Evolutionary conservation across 768 basidiomycete genomes (phyloP).

Genomic region (Phaeotremella fagi): DNA sequence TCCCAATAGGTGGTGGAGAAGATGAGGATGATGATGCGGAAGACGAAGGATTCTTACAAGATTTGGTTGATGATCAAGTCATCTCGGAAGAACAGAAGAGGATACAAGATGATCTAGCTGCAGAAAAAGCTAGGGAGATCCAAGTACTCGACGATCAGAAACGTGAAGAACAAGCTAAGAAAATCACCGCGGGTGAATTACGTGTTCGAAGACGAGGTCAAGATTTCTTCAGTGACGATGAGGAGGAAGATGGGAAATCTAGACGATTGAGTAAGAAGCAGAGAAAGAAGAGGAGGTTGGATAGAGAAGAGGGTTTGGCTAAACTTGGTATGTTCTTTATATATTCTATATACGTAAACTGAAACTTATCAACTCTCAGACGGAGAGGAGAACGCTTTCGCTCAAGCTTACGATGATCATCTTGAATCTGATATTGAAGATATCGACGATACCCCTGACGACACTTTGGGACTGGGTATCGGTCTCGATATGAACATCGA

Average conservation of each 20-base stretch:
- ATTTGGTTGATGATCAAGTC: constrained; percentile 33
- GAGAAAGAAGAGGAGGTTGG: constrained; percentile 24
- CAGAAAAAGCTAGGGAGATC: constrained; percentile 31
- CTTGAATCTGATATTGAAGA: constrained; percentile 19
- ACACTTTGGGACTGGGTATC: too few species aligned
- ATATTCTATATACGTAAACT: too few species aligned
- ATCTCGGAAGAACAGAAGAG: constrained; percentile 27
- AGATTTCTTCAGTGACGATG: constrained; percentile 30
- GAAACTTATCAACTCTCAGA: constrained; percentile 12
- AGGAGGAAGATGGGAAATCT: constrained; percentile 13
- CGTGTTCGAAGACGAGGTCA: constrained; percentile 23
- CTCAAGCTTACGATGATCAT: constrained; percentile 16
- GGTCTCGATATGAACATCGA: neutral
- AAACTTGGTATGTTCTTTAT: constrained; percentile 26
- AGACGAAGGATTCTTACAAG: constrained; percentile 25
- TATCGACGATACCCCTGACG: constrained; percentile 8
- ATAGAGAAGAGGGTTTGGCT: constrained; percentile 22
- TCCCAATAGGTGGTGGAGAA: constrained; percentile 5
- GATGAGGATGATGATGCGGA: constrained; percentile 29
- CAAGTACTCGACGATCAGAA: constrained; percentile 33
- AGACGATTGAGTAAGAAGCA: constrained; percentile 8
- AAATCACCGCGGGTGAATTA: constrained; percentile 33
- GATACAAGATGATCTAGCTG: constrained; percentile 29
- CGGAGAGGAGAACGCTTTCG: constrained; percentile 29
- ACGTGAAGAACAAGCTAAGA: constrained; percentile 24